These are phyloP conservation scores for Fusarium oxysporum DNA, from an alignment of 2,329 filamentous ascomycete genomes.

Conservation along the genomic window DNA sequence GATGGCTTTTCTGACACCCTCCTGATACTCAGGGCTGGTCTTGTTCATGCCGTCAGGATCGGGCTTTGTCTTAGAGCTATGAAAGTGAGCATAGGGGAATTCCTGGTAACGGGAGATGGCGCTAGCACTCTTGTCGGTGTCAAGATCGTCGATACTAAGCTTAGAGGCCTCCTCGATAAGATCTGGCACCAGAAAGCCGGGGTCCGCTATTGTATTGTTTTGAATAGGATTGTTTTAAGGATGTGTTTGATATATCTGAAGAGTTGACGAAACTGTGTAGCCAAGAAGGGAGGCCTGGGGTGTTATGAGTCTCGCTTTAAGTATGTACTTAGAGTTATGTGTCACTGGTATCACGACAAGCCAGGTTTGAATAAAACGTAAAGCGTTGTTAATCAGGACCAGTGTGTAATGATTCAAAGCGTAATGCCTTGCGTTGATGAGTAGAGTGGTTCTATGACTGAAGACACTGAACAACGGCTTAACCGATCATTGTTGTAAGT, in stretches of 20 bases:
- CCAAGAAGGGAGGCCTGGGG: background rate
- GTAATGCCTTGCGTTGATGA: background rate
- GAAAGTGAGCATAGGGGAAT: constrained; percentile 15
- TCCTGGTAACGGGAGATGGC: constrained; percentile 5
- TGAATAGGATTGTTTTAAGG: background rate
- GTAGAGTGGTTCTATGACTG: too few species aligned
- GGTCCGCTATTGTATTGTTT: constrained; percentile 8
- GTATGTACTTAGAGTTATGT: background rate
- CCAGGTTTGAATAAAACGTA: background rate
- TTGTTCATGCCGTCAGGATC: constrained; percentile 3
- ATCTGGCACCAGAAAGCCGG: background rate
- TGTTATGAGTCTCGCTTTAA: constrained; percentile 7
- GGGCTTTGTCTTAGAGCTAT: background rate
- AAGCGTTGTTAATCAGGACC: background rate
- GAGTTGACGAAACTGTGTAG: background rate
- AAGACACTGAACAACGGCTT: background rate
- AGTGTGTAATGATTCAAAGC: background rate
- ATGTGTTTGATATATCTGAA: background rate
- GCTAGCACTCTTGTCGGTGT: background rate
- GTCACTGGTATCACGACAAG: background rate
- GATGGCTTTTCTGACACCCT: constrained; percentile 9
- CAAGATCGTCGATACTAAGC: background rate
- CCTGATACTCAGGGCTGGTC: constrained; percentile 18
- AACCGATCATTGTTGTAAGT: background rate
- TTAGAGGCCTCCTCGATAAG: background rate